Percentiles rank a stretch among this genome's conserved stretches.
Evolutionary conservation across 2,329 filamentous ascomycete species (phyloP).

Genomic region (Rachicladosporium sp.): DNA sequence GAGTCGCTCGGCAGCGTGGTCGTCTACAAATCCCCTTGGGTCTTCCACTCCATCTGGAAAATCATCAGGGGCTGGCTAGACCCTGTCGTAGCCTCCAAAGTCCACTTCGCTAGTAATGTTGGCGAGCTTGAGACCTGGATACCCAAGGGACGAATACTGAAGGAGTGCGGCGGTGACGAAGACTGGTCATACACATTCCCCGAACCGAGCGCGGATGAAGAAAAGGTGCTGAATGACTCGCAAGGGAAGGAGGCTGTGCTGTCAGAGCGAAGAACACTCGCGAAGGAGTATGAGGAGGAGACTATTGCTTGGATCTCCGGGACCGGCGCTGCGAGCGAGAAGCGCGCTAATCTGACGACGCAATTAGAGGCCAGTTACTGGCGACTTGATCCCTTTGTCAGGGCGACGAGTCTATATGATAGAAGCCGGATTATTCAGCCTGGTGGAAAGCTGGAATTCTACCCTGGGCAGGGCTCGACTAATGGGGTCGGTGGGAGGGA

Average conservation of each 20-base stretch:
- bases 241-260: conserved; percentile 52
- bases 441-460: conserved; percentile 60
- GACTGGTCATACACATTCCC: conserved; percentile 73
- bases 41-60: conserved; percentile 96
- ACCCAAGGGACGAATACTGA: conserved; percentile 55
- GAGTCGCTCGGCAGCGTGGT: conserved; percentile 82
- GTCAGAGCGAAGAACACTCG: conserved; percentile 50
- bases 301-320: conserved; percentile 64
- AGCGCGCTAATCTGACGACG: conserved; percentile 24
- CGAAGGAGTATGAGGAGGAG: conserved; percentile 59
- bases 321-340: conserved; percentile 24
- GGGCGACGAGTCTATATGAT: conserved; percentile 77
- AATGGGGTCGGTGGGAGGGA: conserved; percentile 14
- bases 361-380: conserved; percentile 68
- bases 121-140: conserved; percentile 72
- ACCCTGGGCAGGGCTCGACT: conserved; percentile 30
- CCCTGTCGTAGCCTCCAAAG: conserved; percentile 85
- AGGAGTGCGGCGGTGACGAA: conserved; percentile 76
- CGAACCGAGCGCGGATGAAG: conserved; percentile 66
- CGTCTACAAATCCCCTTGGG: conserved; percentile 92
- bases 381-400: conserved; percentile 74
- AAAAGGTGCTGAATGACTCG: conserved; percentile 55
- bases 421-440: conserved; percentile 58
- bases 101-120: conserved; percentile 78
- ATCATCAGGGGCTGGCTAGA: conserved; percentile 95